Evolutionary conservation across 495 filamentous ascomycete genomes (phyloP), one percentile per base, ranked within the genome.

Genomic region (Penicillium ochrochloron): DNA sequence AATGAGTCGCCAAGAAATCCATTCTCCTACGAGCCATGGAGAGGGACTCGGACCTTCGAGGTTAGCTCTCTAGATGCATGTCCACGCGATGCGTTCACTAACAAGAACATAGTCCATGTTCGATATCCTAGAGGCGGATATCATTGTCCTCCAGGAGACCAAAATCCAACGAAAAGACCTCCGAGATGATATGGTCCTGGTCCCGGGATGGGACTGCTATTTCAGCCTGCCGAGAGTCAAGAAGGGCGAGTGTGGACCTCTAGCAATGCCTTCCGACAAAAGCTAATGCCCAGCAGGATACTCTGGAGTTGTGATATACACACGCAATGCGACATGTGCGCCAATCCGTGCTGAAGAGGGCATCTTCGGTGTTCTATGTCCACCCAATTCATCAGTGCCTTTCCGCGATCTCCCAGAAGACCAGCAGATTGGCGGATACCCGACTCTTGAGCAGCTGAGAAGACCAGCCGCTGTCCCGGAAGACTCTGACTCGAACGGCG

Each of bases 101-200:
- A 65, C 44, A 14, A 2, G 21, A 46, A 0, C 15, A 25, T 59
- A 93, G 85, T 86, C 88, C 61, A 99, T 97, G 94, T 97, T 99
- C 76, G 91, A 97, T 63, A 92, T 88, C 42, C 86, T 99, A 23
- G 91, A 94, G 72, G 92, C 94, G 50, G 95, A 99, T 70, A 94
- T 99, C 64, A 88, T 97, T 21, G 85, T 97, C 65, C 91, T 98
- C 78, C 95, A 99, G 73, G 95, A 99, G 75, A 90, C 92, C 29
- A 99, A 97, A 78, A 97, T 99, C 55, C 95, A 99, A 72, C 86
- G 90, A 23, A 97, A 97, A 72, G 94, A 99, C 68, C 82, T 99
- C 2, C 82, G 83, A 31, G 95, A 98, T 81, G 95, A 97, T 73
- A 97, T 99, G 94, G 93, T 99, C 15, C 76, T 97, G 6, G 89